These are phyloP conservation scores for Auriscalpium vulgare DNA, from an alignment of 768 basidiomycete genomes.

Conservation along the genomic window DNA sequence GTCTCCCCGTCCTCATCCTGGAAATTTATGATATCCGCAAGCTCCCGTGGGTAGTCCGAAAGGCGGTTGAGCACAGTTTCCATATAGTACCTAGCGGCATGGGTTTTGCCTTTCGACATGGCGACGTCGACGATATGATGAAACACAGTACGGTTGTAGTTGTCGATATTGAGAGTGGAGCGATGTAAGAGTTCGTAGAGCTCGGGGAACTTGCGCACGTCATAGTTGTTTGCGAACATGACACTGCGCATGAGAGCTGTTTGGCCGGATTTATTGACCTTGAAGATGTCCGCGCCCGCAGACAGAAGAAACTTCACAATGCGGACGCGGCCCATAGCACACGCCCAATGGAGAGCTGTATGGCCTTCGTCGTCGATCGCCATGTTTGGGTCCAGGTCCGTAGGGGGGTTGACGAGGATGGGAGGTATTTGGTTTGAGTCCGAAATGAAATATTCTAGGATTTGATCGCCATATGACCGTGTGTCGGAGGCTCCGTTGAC, in stretches of 20 bases:
- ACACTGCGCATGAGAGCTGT: slow-evolving; percentile 97
- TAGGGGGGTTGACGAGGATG: slow-evolving; percentile 78
- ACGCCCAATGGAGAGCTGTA: slow-evolving; percentile 96
- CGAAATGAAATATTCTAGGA: slow-evolving; percentile 97
- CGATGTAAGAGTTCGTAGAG: slow-evolving; percentile 93
- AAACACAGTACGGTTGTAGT: slow-evolving; percentile 94
- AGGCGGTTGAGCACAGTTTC: slow-evolving; percentile 86
- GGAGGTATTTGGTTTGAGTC: slow-evolving; percentile 89
- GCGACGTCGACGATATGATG: slow-evolving; percentile 98
- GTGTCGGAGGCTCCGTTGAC: slow-evolving; percentile 44
- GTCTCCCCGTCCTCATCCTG: slow-evolving; percentile 99
- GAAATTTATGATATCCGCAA: slow-evolving; percentile 98
- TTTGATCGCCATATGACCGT: slow-evolving; percentile 86
- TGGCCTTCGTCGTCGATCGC: slow-evolving; percentile 98
- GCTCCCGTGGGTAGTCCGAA: slow-evolving; percentile 88
- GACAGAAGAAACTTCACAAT: slow-evolving; percentile 91
- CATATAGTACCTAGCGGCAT: slow-evolving; percentile 98
- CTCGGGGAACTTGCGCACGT: slow-evolving; percentile 97
- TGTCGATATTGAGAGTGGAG: slow-evolving; percentile 98
- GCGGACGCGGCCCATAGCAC: slow-evolving; percentile 95
- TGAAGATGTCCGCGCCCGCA: slow-evolving; percentile 94
- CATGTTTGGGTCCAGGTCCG: slow-evolving; percentile 92
- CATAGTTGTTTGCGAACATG: slow-evolving; percentile 99
- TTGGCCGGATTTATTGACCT: slow-evolving; percentile 93
- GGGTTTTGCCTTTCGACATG: slow-evolving; percentile 94